Evolutionary conservation across 768 basidiomycete species (phyloP).

Genomic region (Suillus occidentalis): DNA sequence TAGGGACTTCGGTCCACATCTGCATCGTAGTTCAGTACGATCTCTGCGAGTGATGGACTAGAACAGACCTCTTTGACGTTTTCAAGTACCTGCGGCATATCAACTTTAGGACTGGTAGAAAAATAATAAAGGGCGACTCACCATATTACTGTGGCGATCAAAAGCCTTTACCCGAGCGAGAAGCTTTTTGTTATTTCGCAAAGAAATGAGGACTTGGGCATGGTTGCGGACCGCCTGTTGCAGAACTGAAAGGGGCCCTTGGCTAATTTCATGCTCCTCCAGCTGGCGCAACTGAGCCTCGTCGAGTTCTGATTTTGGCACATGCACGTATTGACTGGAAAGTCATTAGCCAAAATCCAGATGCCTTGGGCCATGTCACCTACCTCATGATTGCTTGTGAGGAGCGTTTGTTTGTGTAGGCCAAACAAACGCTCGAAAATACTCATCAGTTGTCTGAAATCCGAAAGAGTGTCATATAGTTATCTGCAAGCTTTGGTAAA

Average conservation of each 20-base stretch:
- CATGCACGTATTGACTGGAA: conserved; percentile 90
- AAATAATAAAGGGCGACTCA: conserved; percentile 35
- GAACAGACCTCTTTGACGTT: conserved; percentile 90
- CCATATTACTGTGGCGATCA: conserved; percentile 99
- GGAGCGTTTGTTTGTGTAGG: conserved; percentile 26
- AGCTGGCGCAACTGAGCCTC: conserved; percentile 94
- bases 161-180: conserved; percentile 96
- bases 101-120: conserved; percentile 10
- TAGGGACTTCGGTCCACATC: conserved; percentile 99
- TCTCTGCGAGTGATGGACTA: conserved; percentile 4
- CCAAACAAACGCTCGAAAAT: conserved; percentile 28
- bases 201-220: conserved; percentile 94
- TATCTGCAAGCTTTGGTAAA: background rate
- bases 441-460: background rate
- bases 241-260: conserved; percentile 93
- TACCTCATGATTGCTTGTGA: conserved; percentile 34
- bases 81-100: conserved; percentile 75
- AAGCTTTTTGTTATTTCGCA: conserved; percentile 98
- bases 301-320: conserved; percentile 95
- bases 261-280: conserved; percentile 98
- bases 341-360: conserved; percentile 11
- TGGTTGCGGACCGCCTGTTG: conserved; percentile 98
- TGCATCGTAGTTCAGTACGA: conserved; percentile 32
- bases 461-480: background rate
- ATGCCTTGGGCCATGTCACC: conserved; percentile 11